phyloP scores from a whole-genome alignment of 2,329 filamentous ascomycete genomes.

The Mycocentrospora acerina region DNA sequence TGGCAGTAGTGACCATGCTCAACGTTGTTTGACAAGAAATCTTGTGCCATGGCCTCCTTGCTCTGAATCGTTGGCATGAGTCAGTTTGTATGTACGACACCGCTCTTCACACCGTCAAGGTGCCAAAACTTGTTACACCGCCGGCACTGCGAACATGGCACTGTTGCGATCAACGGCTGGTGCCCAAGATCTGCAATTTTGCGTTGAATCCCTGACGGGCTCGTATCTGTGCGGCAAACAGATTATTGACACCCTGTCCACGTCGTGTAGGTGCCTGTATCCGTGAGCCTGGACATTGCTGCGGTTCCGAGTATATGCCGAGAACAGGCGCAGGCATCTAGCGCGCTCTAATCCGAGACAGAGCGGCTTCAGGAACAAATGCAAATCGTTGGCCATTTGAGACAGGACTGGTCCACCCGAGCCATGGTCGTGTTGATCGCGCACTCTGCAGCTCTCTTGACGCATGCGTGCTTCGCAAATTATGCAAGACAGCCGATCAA shows the following conservation, averaged over 20 bases:
- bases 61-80: background rate
- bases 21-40: background rate
- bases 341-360: conserved; percentile 22
- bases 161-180: conserved; percentile 1
- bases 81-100: conserved; percentile 11
- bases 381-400: conserved; percentile 6
- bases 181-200: conserved; percentile 30
- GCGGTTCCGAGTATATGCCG: background rate
- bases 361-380: conserved; percentile 25
- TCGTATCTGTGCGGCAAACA: conserved; percentile 1
- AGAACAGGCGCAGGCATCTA: conserved; percentile 13
- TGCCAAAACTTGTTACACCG: background rate
- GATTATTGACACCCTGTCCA: conserved; percentile 10
- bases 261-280: conserved; percentile 16
- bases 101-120: conserved; percentile 3
- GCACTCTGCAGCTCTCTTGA: conserved; percentile 1
- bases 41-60: background rate
- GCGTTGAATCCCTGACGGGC: conserved; percentile 10
- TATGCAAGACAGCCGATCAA: conserved; percentile 14
- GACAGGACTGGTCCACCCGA: too few species aligned
- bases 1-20: conserved; percentile 7
- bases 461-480: conserved; percentile 11
- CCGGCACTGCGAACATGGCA: too few species aligned
- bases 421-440: too few species aligned
- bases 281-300: conserved; percentile 6